phyloP scores from a whole-genome alignment of 2,329 filamentous ascomycete species.

The Escovopsis sp. region DNA sequence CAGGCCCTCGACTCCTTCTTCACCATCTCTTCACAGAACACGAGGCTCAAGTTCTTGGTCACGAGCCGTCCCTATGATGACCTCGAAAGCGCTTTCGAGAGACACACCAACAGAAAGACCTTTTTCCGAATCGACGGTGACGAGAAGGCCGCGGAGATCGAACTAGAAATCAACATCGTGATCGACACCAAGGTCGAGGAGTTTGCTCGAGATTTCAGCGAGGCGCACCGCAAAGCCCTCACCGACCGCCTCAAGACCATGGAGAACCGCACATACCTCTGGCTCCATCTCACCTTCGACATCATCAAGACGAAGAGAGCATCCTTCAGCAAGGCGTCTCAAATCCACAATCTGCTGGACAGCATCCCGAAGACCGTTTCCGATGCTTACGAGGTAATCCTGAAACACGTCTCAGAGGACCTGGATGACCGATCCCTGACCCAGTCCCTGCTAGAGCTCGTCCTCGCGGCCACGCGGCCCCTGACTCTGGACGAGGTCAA shows the following conservation, averaged over 20 bases:
- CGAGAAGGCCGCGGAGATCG: constrained; percentile 13
- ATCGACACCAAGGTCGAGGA: constrained; percentile 12
- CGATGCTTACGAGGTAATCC: constrained; percentile 13
- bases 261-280: constrained; percentile 24
- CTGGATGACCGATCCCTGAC: neutral
- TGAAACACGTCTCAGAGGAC: constrained; percentile 1
- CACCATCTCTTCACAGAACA: neutral
- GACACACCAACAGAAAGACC: no score
- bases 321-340: constrained; percentile 3
- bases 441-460: neutral
- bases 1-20: constrained; percentile 7
- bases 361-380: constrained; percentile 8
- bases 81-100: no score
- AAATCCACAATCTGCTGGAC: constrained; percentile 5
- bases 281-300: constrained; percentile 21
- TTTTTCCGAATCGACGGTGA: no score
- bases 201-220: constrained; percentile 7
- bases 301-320: constrained; percentile 12
- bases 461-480: constrained; percentile 1
- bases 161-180: constrained; percentile 17
- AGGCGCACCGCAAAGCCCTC: constrained; percentile 8
- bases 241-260: constrained; percentile 13
- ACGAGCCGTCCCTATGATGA: constrained; percentile 17
- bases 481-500: constrained; percentile 3
- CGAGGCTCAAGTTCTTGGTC: constrained; percentile 18